phyloP scores from a whole-genome alignment of 495 filamentous ascomycete species.

The Extremus antarcticus region DNA sequence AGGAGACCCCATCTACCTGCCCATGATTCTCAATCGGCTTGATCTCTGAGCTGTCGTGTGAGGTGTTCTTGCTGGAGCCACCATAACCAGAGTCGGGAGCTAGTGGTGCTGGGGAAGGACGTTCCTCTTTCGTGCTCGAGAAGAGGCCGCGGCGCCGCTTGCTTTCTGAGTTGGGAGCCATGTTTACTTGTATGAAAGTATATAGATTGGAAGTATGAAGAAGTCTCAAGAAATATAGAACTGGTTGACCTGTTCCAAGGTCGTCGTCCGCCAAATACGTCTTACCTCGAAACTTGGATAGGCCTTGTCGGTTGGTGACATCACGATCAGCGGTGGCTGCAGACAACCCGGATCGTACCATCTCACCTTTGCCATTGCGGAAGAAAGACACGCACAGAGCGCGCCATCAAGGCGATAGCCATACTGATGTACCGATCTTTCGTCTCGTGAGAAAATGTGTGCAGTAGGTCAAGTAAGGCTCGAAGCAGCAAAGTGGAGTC shows the following conservation, averaged over 20 bases:
- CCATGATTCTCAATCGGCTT: conserved; percentile 5
- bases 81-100: background rate
- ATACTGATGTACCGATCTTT: no score
- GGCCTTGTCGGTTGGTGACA: background rate
- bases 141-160: background rate
- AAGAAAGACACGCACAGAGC: no score
- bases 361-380: background rate
- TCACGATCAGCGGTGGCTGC: background rate
- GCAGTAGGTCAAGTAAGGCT: no score
- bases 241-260: background rate
- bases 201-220: background rate
- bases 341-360: no score
- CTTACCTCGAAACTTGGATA: background rate
- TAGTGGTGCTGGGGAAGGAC: background rate
- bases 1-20: conserved; percentile 3
- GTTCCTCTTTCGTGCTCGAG: background rate
- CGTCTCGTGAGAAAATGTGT: no score
- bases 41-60: background rate
- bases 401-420: no score
- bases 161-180: background rate
- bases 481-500: no score
- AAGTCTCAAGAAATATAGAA: background rate
- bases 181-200: background rate
- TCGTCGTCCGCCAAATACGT: background rate
- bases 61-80: background rate